These are phyloP conservation scores for Ophiocordyceps sinensis DNA, from an alignment of 2,329 filamentous ascomycete species.

Conservation along the genomic window DNA sequence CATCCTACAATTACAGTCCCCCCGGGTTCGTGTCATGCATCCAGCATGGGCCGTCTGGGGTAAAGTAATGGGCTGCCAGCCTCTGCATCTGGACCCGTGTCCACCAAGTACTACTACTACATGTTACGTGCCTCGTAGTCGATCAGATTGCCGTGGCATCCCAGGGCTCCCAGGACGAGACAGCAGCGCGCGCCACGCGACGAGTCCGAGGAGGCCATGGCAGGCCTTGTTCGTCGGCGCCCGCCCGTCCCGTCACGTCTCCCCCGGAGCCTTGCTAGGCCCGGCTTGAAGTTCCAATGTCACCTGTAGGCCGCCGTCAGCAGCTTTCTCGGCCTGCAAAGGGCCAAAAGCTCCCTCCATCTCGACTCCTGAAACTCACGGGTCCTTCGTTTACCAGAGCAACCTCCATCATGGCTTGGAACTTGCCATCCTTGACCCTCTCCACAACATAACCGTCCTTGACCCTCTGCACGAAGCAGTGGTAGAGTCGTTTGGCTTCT, in stretches of 20 bases:
- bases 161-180: too few species aligned
- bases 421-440: conserved; percentile 84
- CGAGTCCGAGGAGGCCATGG: too few species aligned
- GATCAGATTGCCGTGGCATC: too few species aligned
- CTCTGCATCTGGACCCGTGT: too few species aligned
- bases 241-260: background rate
- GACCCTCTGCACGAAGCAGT: conserved; percentile 68
- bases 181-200: too few species aligned
- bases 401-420: conserved; percentile 99
- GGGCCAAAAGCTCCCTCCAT: background rate
- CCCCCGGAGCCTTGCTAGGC: background rate
- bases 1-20: too few species aligned
- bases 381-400: conserved; percentile 76
- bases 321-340: background rate
- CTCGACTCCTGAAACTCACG: conserved; percentile 22
- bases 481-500: conserved; percentile 68
- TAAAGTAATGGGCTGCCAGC: too few species aligned
- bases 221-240: background rate
- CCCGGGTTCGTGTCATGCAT: too few species aligned
- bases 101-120: too few species aligned
- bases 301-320: conserved; percentile 6
- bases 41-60: too few species aligned
- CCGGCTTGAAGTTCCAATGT: conserved; percentile 9
- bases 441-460: conserved; percentile 55
- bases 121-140: too few species aligned